Base-by-base conservation (phyloP, 2,329 filamentous ascomycete species). In the Alternaria panax region DNA sequence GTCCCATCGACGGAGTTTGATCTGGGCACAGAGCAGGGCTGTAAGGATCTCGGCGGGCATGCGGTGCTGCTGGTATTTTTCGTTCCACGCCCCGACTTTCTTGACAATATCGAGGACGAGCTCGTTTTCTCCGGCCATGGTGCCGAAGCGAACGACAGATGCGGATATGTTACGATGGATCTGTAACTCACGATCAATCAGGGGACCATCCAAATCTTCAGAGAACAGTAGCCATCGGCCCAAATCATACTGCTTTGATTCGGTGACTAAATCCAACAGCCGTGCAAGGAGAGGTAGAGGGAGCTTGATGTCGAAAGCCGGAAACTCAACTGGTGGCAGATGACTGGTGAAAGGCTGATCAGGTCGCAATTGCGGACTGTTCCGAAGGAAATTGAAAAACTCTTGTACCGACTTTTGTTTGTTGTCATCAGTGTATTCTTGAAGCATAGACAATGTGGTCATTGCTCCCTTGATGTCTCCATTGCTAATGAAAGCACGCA, bases 121-220 rank as follows among this genome's bases (percentile, higher is more conserved):
- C 2, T 74, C 66, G 16, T 77, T 72, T 60, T 87, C 82, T 38
- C 80, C 75, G 11, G 83, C 82, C 18, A 82, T 80, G 11, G 81
- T 77, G 7, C 85, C 86, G 65, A 86, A 87, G 18, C 83, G 81
- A 32, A 87, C 78, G 27, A 88, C 75, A 1, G 85, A 81, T 12
- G 85, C 81, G 3, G 82, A 80, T 24, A 88, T 75, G 47, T 76
- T 75, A 28, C 80, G 80, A 60, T 85, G 75, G 3, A 68, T 68
- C 64, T 86, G 87, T 25, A 80, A 63, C 20, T 70, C 67, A 12
- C 70, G 65, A 22, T 80, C 74, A 24, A 88, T 85, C 3, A 84
- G 60, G n/a, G 85, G 84, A 0, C 84, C 85, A 64, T 87, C 85
- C 14, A 85, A 63, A 62, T 86, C 85, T 9, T 80, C 67, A 0